These are phyloP conservation scores for Cryptococcus sp. DNA, from an alignment of 1,284 basidiomycete species.

Conservation along the genomic window DNA sequence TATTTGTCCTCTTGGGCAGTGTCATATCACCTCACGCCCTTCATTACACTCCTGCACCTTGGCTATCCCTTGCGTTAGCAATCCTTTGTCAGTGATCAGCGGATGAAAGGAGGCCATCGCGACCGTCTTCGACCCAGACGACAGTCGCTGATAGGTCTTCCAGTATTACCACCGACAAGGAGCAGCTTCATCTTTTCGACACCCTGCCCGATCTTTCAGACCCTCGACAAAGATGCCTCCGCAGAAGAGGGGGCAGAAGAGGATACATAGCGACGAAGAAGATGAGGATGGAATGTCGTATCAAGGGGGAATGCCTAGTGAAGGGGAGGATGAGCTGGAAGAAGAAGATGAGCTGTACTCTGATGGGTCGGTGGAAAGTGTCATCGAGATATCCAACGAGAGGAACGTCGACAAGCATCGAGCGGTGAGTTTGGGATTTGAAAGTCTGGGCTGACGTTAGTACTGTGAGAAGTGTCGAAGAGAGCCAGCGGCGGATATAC, in stretches of 20 bases:
- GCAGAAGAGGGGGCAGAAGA: not conserved
- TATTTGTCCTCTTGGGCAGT: no score
- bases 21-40: no score
- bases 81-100: no score
- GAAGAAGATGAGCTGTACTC: not conserved
- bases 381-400: not conserved
- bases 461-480: conserved; percentile 37
- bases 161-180: no score
- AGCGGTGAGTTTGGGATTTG: conserved; percentile 1
- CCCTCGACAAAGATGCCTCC: not conserved
- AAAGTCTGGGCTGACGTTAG: conserved; percentile 9
- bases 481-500: conserved; percentile 30
- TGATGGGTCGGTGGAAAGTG: not conserved
- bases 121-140: no score
- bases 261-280: not conserved
- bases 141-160: no score
- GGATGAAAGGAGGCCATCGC: no score
- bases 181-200: no score
- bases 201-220: not conserved
- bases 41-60: no score
- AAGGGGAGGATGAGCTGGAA: conserved; percentile 2
- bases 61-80: no score
- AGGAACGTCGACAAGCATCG: not conserved
- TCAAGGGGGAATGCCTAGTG: not conserved
- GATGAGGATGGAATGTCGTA: not conserved